phyloP scores from a whole-genome alignment of 192 early-diverging fungal species.

The Backusella westeae region DNA sequence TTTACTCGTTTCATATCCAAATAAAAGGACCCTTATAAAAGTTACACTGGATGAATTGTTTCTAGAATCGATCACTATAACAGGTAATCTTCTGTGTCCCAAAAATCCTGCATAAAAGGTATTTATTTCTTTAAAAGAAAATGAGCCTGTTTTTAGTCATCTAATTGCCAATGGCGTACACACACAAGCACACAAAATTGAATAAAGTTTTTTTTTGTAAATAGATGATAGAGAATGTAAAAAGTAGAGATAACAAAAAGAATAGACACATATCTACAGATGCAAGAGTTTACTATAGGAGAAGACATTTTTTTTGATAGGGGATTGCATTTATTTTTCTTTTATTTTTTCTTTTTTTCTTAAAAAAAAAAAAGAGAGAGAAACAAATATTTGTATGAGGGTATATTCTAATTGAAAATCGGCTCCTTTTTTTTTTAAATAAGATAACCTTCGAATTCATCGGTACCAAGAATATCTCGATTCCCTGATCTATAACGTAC shows the following conservation, averaged over 20 bases:
- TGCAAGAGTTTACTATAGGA: background rate
- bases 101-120: background rate
- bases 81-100: slow-evolving; percentile 1
- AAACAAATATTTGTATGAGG: background rate
- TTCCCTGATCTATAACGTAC: slow-evolving; percentile 33
- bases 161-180: background rate
- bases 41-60: background rate
- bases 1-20: background rate
- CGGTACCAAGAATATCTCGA: slow-evolving; percentile 36
- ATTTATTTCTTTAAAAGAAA: background rate
- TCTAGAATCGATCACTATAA: background rate
- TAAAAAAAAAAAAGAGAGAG: background rate
- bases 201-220: background rate
- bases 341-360: background rate
- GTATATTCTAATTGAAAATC: background rate
- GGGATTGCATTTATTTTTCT: background rate
- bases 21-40: background rate
- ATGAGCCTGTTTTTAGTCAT: background rate
- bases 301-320: background rate
- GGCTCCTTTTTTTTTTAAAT: slow-evolving; percentile 17
- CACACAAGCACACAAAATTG: background rate
- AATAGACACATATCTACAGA: background rate
- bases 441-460: slow-evolving; percentile 34
- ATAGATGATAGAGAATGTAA: background rate
- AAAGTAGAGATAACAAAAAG: background rate